Percentiles rank a stretch among this genome's conserved stretches.
These are phyloP conservation scores for Colletotrichum chlorophyti DNA, from an alignment of 2,329 filamentous ascomycete species.

Conservation along the genomic window DNA sequence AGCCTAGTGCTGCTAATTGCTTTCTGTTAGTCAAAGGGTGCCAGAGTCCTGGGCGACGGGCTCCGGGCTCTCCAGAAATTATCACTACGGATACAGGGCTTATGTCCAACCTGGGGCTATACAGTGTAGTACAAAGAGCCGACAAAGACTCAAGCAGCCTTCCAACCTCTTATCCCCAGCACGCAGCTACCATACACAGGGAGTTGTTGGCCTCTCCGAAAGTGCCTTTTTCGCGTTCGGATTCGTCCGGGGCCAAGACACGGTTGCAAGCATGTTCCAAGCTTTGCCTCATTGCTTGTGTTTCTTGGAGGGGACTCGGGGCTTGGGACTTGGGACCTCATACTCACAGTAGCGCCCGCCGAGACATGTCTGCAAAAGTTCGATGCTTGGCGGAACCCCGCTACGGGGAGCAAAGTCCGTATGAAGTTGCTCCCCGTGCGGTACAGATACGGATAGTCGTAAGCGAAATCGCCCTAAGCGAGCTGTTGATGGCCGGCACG, in stretches of 20 bases:
- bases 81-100: too few relatives aligned
- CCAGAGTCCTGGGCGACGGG: constrained; percentile 13
- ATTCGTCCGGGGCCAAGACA: constrained; percentile 16
- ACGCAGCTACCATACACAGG: too few relatives aligned
- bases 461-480: too few relatives aligned
- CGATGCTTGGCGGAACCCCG: not conserved
- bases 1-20: not conserved
- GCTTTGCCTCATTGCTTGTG: constrained; percentile 10
- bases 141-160: too few relatives aligned
- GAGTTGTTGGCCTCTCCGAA: constrained; percentile 10
- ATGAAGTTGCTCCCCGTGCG: too few relatives aligned
- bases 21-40: constrained; percentile 17
- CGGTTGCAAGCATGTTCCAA: constrained; percentile 19
- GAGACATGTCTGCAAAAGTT: constrained; percentile 13
- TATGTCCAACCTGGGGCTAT: too few relatives aligned
- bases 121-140: too few relatives aligned
- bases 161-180: too few relatives aligned
- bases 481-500: too few relatives aligned
- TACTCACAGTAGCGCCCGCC: constrained; percentile 7
- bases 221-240: constrained; percentile 12
- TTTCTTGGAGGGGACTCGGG: too few relatives aligned
- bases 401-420: constrained; percentile 1
- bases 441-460: too few relatives aligned
- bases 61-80: not conserved
- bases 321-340: not conserved